Evolutionary conservation across 768 basidiomycete genomes (phyloP).

Genomic region (Tulasnella sp.): DNA sequence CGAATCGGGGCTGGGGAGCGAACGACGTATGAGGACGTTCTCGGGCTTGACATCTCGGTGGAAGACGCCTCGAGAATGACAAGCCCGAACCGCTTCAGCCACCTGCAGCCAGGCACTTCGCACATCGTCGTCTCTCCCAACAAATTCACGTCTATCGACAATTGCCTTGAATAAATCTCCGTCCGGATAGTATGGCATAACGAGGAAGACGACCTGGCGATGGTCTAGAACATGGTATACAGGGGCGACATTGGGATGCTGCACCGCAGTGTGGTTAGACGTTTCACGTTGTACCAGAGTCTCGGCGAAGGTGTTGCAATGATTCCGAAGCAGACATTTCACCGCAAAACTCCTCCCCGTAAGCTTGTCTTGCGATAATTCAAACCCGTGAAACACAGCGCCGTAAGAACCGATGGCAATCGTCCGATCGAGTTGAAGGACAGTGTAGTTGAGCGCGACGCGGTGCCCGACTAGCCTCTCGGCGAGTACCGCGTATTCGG

Average conservation of each 20-base stretch:
- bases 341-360: constrained; percentile 1
- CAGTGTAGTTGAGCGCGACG: not conserved
- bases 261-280: not conserved
- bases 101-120: constrained; percentile 31
- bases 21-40: constrained; percentile 27
- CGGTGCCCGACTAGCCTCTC: not conserved
- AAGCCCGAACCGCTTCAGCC: constrained; percentile 28
- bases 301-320: not conserved
- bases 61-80: constrained; percentile 27
- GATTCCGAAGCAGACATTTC: not conserved
- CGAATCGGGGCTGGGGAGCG: constrained; percentile 16
- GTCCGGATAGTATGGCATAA: constrained; percentile 26
- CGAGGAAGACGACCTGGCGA: constrained; percentile 21
- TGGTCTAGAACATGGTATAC: constrained; percentile 24
- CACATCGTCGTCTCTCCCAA: constrained; percentile 24
- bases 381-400: not conserved
- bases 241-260: constrained; percentile 21
- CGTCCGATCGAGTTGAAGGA: not conserved
- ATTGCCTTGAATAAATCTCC: constrained; percentile 26
- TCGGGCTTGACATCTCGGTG: constrained; percentile 35
- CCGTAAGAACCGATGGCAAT: constrained; percentile 9
- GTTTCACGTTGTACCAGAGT: not conserved
- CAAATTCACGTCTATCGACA: constrained; percentile 21
- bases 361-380: not conserved
- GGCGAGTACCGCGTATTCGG: not conserved